Percentiles rank a stretch among this genome's conserved stretches.
Evolutionary conservation across 108 stramenopile genomes (phyloP).

Genomic region (Parietichytrium sp.): DNA sequence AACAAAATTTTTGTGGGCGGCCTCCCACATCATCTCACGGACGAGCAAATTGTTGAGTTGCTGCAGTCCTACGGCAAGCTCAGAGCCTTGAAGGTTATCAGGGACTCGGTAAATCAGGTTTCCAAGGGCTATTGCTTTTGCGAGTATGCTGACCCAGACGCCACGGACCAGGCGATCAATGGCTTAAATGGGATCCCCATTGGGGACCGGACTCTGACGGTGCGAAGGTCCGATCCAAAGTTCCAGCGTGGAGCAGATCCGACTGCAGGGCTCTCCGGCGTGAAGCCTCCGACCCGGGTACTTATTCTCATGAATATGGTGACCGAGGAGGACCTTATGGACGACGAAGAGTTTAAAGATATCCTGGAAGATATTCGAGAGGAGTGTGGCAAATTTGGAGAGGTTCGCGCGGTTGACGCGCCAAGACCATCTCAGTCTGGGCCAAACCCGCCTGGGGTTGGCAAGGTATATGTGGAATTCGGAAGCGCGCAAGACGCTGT

Average conservation of each 20-base stretch:
- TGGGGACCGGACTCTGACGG: conserved; percentile 85
- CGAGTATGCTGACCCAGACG: conserved; percentile 78
- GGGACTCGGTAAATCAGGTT: conserved; percentile 66
- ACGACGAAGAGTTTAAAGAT: conserved; percentile 77
- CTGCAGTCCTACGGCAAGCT: conserved; percentile 82
- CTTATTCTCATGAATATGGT: conserved; percentile 96
- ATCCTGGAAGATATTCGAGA: conserved; percentile 75
- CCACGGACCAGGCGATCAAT: conserved; percentile 77
- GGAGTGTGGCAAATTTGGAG: conserved; percentile 77
- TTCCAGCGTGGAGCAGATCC: conserved; percentile 2
- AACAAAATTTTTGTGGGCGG: conserved; percentile 99
- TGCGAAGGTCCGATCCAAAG: conserved; percentile 44
- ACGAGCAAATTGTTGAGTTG: conserved; percentile 86
- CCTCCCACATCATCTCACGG: conserved; percentile 86
- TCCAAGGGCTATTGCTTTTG: conserved; percentile 96
- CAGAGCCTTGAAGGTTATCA: conserved; percentile 89
- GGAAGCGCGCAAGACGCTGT: conserved; percentile 68
- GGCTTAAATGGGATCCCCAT: conserved; percentile 94
- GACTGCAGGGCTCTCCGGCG: background rate
- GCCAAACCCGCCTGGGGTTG: too few species aligned
- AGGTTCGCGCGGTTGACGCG: conserved; percentile 74
- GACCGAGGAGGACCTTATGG: conserved; percentile 79
- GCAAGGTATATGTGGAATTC: conserved; percentile 85
- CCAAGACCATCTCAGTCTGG: conserved; percentile 57
- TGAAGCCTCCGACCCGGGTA: conserved; percentile 53